These are phyloP conservation scores for Salvia sclarea DNA, from an alignment of 305 asterid genomes.

Conservation along the genomic window DNA sequence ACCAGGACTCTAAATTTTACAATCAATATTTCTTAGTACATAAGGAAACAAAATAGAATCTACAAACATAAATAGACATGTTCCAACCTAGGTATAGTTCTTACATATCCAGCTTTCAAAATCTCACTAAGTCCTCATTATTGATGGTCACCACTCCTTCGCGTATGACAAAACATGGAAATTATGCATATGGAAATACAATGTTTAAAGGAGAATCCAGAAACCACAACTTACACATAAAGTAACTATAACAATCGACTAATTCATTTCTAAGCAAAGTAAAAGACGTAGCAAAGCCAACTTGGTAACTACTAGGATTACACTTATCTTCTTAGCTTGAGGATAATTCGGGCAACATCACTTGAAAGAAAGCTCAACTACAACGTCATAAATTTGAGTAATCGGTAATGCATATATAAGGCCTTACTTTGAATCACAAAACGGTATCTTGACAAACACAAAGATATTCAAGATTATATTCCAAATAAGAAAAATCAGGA, in stretches of 20 bases:
- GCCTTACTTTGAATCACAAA: not conserved
- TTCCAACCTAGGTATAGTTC: slow-evolving; percentile 11
- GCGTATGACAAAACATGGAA: not conserved
- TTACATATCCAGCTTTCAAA: not conserved
- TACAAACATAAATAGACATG: slow-evolving; percentile 1
- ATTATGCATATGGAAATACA: not conserved
- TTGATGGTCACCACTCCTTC: not conserved
- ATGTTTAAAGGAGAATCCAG: not conserved
- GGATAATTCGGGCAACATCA: not conserved
- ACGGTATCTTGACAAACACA: not conserved
- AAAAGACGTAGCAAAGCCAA: not conserved
- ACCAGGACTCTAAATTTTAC: not conserved
- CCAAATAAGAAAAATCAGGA: not conserved
- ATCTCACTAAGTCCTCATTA: not conserved
- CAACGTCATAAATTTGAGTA: not conserved
- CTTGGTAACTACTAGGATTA: not conserved
- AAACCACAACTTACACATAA: not conserved
- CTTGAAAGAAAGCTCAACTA: not conserved
- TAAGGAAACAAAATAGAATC: not conserved
- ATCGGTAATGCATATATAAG: not conserved
- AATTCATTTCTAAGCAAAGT: not conserved
- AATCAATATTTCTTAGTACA: not conserved
- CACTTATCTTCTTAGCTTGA: slow-evolving; percentile 4
- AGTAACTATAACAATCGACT: not conserved
- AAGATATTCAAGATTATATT: not conserved